A percentile compares a stretch with the other conserved stretches of the same genome.
phyloP scores from a whole-genome alignment of 495 filamentous ascomycete genomes.

The Geopyxis carbonaria region DNA sequence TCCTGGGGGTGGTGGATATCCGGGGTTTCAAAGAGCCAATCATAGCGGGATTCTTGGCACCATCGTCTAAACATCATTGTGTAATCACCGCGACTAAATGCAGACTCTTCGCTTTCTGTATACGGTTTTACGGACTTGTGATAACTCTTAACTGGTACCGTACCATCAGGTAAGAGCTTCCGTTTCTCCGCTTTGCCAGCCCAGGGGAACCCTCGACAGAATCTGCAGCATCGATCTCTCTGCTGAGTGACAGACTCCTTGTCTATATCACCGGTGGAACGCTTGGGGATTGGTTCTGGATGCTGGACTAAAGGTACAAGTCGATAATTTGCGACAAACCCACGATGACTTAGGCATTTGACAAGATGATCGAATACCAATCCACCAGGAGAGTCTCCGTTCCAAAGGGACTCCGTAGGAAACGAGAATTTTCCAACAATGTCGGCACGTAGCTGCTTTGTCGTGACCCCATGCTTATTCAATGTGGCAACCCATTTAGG shows the following conservation, averaged over 20 bases:
- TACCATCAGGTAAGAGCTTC: constrained; percentile 12
- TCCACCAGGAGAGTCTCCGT: neutral
- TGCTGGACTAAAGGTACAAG: neutral
- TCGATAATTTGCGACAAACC: constrained; percentile 1
- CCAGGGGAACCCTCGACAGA: constrained; percentile 21
- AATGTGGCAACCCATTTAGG: constrained; percentile 1
- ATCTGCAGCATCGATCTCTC: constrained; percentile 18
- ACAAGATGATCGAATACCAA: neutral
- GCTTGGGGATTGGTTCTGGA: constrained; percentile 1
- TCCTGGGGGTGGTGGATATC: constrained; percentile 3
- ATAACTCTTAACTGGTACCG: constrained; percentile 16
- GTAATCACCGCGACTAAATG: constrained; percentile 9
- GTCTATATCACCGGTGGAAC: neutral
- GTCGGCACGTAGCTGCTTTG: neutral
- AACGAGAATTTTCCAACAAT: constrained; percentile 1
- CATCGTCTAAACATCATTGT: constrained; percentile 20
- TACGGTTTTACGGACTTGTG: constrained; percentile 22
- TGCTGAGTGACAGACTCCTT: constrained; percentile 11
- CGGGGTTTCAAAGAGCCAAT: constrained; percentile 24
- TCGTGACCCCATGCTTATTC: constrained; percentile 2
- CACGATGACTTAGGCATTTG: constrained; percentile 4
- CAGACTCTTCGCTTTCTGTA: constrained; percentile 13
- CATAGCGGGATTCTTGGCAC: constrained; percentile 25
- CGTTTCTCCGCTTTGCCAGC: constrained; percentile 15
- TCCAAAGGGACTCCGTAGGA: constrained; percentile 1